phyloP scores from a whole-genome alignment of 495 filamentous ascomycete species.

The Daldinia grandis region DNA sequence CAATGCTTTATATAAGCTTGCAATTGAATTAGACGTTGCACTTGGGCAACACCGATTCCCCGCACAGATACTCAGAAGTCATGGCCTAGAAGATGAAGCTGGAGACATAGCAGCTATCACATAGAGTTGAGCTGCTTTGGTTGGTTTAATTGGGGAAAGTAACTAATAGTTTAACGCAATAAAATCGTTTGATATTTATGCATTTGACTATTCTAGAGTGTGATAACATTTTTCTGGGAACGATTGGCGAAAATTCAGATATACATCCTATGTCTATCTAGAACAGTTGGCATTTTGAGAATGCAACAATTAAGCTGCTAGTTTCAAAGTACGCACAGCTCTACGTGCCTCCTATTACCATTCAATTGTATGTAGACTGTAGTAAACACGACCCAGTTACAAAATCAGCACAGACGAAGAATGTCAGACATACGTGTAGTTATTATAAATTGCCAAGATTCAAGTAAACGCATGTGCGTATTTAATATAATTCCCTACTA shows the following conservation, averaged over 20 bases:
- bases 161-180: constrained; percentile 29
- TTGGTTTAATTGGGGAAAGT: constrained; percentile 30
- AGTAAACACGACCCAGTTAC: not conserved
- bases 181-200: constrained; percentile 10
- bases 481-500: not conserved
- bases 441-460: not conserved
- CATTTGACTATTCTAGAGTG: not conserved
- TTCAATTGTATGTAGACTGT: no score
- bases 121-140: constrained; percentile 28
- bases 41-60: constrained; percentile 9
- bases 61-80: not conserved
- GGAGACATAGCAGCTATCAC: constrained; percentile 17
- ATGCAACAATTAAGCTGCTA: no score
- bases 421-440: not conserved
- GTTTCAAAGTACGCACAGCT: no score
- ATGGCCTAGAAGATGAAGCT: constrained; percentile 2
- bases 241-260: no score
- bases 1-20: constrained; percentile 10
- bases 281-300: no score
- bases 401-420: not conserved
- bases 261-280: no score
- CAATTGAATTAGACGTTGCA: constrained; percentile 20
- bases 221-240: no score
- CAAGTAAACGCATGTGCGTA: not conserved
- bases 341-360: no score